Conservation (phyloP, 257 asterid genomes). For the Ehretia macrophylla region DNA sequence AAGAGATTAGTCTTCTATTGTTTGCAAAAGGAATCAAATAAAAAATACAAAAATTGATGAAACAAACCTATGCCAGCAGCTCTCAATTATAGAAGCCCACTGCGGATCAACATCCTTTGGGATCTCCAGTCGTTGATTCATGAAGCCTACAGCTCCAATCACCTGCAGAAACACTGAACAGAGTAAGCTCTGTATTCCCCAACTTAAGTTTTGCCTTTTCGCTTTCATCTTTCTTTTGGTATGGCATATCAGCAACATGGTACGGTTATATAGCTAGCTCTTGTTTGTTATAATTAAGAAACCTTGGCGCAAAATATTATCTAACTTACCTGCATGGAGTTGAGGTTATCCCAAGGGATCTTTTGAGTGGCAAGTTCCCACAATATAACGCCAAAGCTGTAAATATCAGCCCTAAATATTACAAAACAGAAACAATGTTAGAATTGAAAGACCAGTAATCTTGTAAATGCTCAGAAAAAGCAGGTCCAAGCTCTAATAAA, state of each 20-base stretch:
- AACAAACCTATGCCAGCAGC: conserved; percentile 82
- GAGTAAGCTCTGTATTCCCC: conserved; percentile 1
- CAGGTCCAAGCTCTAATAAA: not conserved
- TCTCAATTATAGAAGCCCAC: conserved; percentile 81
- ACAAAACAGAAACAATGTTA: conserved; percentile 18
- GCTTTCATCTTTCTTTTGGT: not conserved
- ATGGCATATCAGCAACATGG: not conserved
- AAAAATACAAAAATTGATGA: conserved; percentile 4
- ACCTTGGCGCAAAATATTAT: not conserved
- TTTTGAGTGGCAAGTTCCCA: conserved; percentile 93
- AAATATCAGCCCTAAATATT: conserved; percentile 73
- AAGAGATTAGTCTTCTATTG: not conserved
- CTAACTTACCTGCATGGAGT: conserved; percentile 75
- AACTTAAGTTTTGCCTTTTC: not conserved
- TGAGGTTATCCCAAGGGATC: conserved; percentile 93
- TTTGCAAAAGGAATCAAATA: not conserved
- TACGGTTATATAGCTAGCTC: not conserved
- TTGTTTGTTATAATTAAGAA: too few relatives aligned
- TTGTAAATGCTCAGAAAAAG: not conserved
- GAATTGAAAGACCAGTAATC: conserved; percentile 1
- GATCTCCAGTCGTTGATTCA: conserved; percentile 81
- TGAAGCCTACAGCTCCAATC: conserved; percentile 96
- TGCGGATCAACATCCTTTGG: conserved; percentile 70
- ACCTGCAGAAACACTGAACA: conserved; percentile 46
- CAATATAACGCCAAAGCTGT: conserved; percentile 84